A percentile compares a stretch with the other conserved stretches of the same genome.
Conservation (phyloP, 1,139 yeast species). For the Yamadazyma buinensis region DNA sequence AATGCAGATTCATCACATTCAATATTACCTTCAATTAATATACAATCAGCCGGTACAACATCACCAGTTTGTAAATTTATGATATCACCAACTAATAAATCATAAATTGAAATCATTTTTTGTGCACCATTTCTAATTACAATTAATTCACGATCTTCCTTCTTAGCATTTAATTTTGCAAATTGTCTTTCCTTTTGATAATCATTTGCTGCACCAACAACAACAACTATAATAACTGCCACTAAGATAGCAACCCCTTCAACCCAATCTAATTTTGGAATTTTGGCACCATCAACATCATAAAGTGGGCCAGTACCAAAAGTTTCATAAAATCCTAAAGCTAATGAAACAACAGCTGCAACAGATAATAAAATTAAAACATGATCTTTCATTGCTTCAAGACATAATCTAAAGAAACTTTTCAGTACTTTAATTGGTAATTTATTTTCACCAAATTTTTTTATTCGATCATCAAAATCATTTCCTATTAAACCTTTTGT, state of each 20-base stretch:
- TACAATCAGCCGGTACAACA: constrained; percentile 83
- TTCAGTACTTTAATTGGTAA: constrained; percentile 70
- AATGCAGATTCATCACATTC: constrained; percentile 91
- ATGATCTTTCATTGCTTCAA: constrained; percentile 87
- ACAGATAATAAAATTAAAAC: constrained; percentile 78
- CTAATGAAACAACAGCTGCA: constrained; percentile 87
- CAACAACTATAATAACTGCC: constrained; percentile 85
- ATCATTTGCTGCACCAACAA: constrained; percentile 93
- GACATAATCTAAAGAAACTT: constrained; percentile 63
- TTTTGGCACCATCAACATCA: constrained; percentile 70
- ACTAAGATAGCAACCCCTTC: constrained; percentile 97
- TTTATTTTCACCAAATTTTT: constrained; percentile 60
- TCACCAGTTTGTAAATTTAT: constrained; percentile 89
- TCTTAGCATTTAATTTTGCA: constrained; percentile 78
- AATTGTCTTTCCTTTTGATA: constrained; percentile 95
- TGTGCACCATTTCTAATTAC: constrained; percentile 75
- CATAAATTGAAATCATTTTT: constrained; percentile 65
- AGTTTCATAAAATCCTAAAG: constrained; percentile 88
- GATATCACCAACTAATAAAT: constrained; percentile 82
- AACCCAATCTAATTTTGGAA: constrained; percentile 92
- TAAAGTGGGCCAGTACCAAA: constrained; percentile 77
- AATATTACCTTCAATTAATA: constrained; percentile 71
- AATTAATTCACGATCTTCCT: constrained; percentile 78
- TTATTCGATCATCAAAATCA: constrained; percentile 33
- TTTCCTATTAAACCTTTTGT: constrained; percentile 38